Evolutionary conservation across 2,329 filamentous ascomycete genomes (phyloP), one percentile per base, ranked within the genome.

Genomic region (Aspergillus bombycis): DNA sequence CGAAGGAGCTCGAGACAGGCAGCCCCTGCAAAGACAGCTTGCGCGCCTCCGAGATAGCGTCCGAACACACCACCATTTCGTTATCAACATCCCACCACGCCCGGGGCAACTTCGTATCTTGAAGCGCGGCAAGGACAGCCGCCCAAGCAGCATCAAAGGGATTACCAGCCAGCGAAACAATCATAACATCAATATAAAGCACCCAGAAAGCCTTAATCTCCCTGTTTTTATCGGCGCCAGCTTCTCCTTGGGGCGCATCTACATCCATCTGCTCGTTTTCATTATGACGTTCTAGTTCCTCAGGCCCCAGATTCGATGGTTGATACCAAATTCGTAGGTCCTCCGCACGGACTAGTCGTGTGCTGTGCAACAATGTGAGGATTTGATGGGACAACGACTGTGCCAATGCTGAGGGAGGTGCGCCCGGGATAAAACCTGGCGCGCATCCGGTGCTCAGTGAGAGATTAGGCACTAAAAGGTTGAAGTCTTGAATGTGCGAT

Each of bases 121-220:
- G 84, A 63, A 99, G 81, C 8, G 95, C 94, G 10, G 94, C 92
- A 26, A 97, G 78, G 0, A 96, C 85, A 14, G 93, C 89, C 0
- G 90, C 86, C 94, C 94, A 98, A 0, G 93, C 92, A 0, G 92
- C 91, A 73, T 99, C 94, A 68, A 98, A 94, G 1, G 93, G 88
- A 72, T 95, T 96, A 7, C 94, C 94, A 67, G 97, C 94, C 57
- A 97, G 88, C 0, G 92, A 96, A 69, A 99, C 90, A 79, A 97
- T 95, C 74, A 97, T 86, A n/a, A 97, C 84, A 74, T 98, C 94
- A 68, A 99, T 91, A 78, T 97, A 97, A 23, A 99, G 87, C 11
- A 92, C 89, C 95, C 94, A 99, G 78, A 96, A 98, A 0, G 91
- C 95, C 75, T 91, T 94, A 12, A 94, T 78, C 66, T 88, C 84